Conservation (phyloP, 495 filamentous ascomycete genomes). For the Lasiosphaeria hispida region DNA sequence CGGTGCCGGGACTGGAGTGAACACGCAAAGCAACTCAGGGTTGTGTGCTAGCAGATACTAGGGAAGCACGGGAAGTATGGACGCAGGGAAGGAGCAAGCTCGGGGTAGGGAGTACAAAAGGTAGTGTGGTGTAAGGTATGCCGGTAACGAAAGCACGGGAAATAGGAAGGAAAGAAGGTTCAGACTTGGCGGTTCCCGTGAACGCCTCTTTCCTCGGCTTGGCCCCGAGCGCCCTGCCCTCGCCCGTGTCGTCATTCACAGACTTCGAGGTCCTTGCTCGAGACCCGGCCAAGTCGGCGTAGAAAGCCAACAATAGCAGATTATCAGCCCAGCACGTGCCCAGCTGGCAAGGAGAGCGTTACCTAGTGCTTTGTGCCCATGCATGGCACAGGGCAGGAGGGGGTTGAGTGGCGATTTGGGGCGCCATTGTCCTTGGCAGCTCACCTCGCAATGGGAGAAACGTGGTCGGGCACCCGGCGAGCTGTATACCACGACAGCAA, state of each 20-base stretch:
- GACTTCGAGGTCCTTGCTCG: not conserved
- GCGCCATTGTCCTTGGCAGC: too few species aligned
- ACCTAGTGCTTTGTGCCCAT: too few species aligned
- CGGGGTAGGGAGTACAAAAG: not conserved
- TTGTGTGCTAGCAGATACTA: too few species aligned
- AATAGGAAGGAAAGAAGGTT: not conserved
- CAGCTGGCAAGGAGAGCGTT: too few species aligned
- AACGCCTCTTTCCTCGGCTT: too few species aligned
- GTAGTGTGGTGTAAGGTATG: not conserved
- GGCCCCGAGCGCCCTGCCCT: not conserved
- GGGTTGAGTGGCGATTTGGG: too few species aligned
- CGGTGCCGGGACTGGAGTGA: too few species aligned
- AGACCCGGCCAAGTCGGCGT: not conserved
- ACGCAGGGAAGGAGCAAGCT: not conserved
- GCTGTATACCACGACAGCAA: too few species aligned
- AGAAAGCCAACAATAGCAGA: not conserved
- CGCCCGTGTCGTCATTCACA: constrained; percentile 1
- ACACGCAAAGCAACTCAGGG: too few species aligned
- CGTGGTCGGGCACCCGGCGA: too few species aligned
- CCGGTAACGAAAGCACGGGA: not conserved
- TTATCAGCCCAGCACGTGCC: not conserved
- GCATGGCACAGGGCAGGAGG: too few species aligned
- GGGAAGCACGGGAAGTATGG: not conserved
- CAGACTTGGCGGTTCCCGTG: not conserved
- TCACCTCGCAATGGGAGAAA: too few species aligned